A percentile compares a stretch with the other conserved stretches of the same genome.
phyloP scores from a whole-genome alignment of 2,329 filamentous ascomycete species.

The Microdochium nivale region DNA sequence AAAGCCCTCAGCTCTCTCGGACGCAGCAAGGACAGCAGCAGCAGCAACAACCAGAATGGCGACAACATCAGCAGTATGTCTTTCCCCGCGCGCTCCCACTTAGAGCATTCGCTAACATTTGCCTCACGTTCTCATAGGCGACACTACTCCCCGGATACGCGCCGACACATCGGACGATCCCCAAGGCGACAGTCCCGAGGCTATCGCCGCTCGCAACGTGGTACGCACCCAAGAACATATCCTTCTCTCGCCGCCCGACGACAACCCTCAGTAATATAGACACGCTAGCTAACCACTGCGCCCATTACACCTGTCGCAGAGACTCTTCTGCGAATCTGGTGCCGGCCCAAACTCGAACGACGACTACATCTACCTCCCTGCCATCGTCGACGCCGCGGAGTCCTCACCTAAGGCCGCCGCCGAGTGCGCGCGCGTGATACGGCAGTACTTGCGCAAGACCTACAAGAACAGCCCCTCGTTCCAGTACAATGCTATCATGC shows the following conservation, averaged over 20 bases:
- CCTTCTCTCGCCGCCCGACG: conserved; percentile 2
- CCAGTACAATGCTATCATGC: conserved; percentile 96
- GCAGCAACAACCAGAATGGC: conserved; percentile 8
- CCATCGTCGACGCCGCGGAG: conserved; percentile 91
- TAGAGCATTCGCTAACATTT: no score
- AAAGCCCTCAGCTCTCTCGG: conserved; percentile 48
- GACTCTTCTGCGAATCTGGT: conserved; percentile 72
- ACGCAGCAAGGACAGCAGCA: conserved; percentile 30
- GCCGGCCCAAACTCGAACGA: conserved; percentile 57
- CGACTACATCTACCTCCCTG: conserved; percentile 85
- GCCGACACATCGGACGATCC: conserved; percentile 15
- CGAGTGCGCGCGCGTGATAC: conserved; percentile 71
- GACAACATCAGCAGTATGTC: no score
- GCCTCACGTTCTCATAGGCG: conserved; percentile 3
- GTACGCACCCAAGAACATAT: conserved; percentile 34
- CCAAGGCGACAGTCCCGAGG: conserved; percentile 54
- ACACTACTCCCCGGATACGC: conserved; percentile 9
- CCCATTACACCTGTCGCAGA: no score
- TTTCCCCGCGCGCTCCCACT: no score
- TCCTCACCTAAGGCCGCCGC: conserved; percentile 80
- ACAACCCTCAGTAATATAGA: conserved; percentile 11
- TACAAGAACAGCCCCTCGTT: conserved; percentile 56
- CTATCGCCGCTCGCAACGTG: conserved; percentile 55
- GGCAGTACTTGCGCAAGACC: conserved; percentile 71
- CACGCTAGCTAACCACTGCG: no score